Conservation (phyloP, 805 yeast genomes). For the Ogataea methylovora region DNA sequence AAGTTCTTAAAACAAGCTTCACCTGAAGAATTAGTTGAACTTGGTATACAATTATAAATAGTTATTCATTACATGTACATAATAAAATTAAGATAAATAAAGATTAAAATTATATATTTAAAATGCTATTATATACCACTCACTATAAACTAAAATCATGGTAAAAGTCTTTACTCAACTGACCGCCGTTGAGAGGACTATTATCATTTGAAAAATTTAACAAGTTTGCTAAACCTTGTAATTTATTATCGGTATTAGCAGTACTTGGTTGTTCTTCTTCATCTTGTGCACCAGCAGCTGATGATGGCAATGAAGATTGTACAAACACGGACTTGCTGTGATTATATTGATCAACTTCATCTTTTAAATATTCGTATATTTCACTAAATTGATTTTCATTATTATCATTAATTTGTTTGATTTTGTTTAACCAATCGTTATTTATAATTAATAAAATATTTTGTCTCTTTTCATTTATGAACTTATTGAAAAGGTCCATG, state of each 20-base stretch:
- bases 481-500: conserved; percentile 16
- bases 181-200: conserved; percentile 12
- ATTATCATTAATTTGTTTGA: conserved; percentile 21
- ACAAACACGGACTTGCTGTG: no score
- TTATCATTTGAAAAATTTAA: conserved; percentile 18
- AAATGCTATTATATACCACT: no score
- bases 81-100: no score
- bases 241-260: conserved; percentile 7
- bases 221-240: conserved; percentile 20
- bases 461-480: conserved; percentile 23
- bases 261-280: background rate
- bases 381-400: conserved; percentile 20
- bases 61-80: no score
- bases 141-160: no score
- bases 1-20: conserved; percentile 36
- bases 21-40: conserved; percentile 15
- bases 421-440: conserved; percentile 23
- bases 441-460: conserved; percentile 24
- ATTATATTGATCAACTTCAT: conserved; percentile 20
- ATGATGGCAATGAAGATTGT: background rate
- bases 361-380: conserved; percentile 16
- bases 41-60: no score
- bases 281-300: background rate
- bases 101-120: no score
- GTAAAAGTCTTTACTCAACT: no score